Conservation (phyloP, 768 basidiomycete genomes). For the Fistulinella prunicolor region DNA sequence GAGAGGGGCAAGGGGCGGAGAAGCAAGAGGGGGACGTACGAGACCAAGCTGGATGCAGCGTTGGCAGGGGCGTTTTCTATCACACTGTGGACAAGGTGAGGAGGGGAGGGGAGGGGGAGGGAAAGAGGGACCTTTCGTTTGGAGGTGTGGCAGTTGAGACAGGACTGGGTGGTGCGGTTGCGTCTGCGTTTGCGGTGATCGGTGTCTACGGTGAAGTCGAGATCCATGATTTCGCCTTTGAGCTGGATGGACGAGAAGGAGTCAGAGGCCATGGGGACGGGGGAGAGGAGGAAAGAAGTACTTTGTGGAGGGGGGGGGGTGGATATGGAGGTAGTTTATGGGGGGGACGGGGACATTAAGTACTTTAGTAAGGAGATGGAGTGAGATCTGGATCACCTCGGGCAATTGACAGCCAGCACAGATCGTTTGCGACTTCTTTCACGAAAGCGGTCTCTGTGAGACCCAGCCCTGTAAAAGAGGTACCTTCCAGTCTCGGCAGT, state of each 20-base stretch:
- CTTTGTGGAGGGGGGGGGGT: conserved; percentile 41
- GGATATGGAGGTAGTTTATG: conserved; percentile 45
- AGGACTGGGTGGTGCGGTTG: conserved; percentile 89
- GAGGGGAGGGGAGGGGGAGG: not conserved
- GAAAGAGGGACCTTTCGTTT: conserved; percentile 73
- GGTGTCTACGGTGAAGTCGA: conserved; percentile 69
- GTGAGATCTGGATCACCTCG: conserved; percentile 49
- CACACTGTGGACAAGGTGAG: conserved; percentile 49
- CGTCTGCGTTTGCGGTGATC: conserved; percentile 82
- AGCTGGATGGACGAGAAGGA: conserved; percentile 55
- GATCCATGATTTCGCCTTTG: conserved; percentile 76
- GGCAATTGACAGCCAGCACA: conserved; percentile 30
- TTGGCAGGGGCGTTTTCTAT: conserved; percentile 88
- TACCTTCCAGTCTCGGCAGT: conserved; percentile 35
- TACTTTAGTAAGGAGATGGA: conserved; percentile 39
- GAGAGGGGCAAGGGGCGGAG: conserved; percentile 4
- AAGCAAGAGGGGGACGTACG: conserved; percentile 39
- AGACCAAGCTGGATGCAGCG: conserved; percentile 87
- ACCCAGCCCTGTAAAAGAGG: conserved; percentile 31
- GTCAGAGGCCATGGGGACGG: conserved; percentile 50
- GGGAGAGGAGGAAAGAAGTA: conserved; percentile 34
- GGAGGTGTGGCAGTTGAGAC: conserved; percentile 87
- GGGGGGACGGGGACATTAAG: conserved; percentile 54
- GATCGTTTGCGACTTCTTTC: conserved; percentile 31
- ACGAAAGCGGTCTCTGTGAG: conserved; percentile 34